Percentiles rank a stretch among this genome's conserved stretches.
These are phyloP conservation scores for Cadophora sp. DNA, from an alignment of 2,329 filamentous ascomycete genomes.

Conservation along the genomic window DNA sequence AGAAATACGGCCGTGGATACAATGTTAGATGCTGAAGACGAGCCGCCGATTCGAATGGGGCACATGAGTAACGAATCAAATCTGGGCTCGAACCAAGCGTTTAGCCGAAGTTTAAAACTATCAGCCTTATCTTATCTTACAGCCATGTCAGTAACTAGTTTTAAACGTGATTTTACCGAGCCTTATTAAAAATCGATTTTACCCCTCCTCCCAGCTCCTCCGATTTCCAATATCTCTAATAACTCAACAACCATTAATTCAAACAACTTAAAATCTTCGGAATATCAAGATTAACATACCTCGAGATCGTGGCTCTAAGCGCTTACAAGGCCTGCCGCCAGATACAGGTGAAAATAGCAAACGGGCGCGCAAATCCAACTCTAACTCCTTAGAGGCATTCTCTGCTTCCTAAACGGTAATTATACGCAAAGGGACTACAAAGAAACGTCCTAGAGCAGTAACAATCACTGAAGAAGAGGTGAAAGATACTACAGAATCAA, in stretches of 20 bases:
- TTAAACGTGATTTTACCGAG: background rate
- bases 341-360: background rate
- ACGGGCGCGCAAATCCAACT: background rate
- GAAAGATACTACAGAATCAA: background rate
- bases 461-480: background rate
- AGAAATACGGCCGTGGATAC: too few relatives aligned
- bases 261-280: background rate
- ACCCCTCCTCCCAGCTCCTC: background rate
- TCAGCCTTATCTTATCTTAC: too few relatives aligned
- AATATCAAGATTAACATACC: background rate
- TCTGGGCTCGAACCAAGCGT: too few relatives aligned
- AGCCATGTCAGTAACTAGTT: background rate
- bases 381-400: background rate
- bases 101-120: too few relatives aligned
- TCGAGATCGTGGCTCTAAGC: background rate
- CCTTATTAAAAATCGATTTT: background rate
- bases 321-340: background rate
- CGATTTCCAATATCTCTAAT: background rate
- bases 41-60: too few relatives aligned
- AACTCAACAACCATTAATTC: background rate
- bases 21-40: too few relatives aligned
- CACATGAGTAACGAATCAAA: too few relatives aligned
- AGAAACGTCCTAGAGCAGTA: background rate
- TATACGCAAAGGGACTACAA: background rate
- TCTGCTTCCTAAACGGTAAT: background rate